These are phyloP conservation scores for Salix arbutifolia DNA, from an alignment of 345 rosid species.

Conservation along the genomic window DNA sequence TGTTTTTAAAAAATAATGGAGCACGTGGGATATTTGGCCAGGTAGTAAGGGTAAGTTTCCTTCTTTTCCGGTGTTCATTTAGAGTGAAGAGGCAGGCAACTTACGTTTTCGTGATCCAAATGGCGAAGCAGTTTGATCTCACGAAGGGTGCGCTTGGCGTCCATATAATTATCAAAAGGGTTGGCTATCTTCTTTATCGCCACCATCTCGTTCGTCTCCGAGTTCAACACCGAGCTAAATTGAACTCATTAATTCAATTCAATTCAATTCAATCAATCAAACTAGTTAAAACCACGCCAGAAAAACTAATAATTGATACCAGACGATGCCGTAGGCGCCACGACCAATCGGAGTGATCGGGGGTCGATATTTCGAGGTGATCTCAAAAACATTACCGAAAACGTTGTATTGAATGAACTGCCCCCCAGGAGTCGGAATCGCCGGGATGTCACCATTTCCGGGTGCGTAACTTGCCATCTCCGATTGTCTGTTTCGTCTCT, in stretches of 20 bases:
- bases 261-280: background rate
- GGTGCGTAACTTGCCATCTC: slow-evolving; percentile 33
- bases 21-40: no score
- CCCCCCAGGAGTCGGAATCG: slow-evolving; percentile 64
- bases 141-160: slow-evolving; percentile 95
- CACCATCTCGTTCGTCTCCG: slow-evolving; percentile 90
- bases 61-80: no score
- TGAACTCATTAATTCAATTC: background rate
- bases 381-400: slow-evolving; percentile 75
- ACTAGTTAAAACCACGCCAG: background rate
- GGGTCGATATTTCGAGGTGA: slow-evolving; percentile 80
- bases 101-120: slow-evolving; percentile 93
- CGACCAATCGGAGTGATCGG: slow-evolving; percentile 96
- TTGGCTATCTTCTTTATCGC: slow-evolving; percentile 95
- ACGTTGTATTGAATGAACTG: slow-evolving; percentile 63
- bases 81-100: slow-evolving; percentile 3
- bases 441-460: slow-evolving; percentile 63
- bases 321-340: slow-evolving; percentile 96
- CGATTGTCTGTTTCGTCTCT: background rate
- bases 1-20: no score
- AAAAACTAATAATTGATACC: slow-evolving; percentile 38
- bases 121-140: slow-evolving; percentile 96
- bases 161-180: slow-evolving; percentile 94
- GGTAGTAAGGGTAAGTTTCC: no score
- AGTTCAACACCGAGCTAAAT: slow-evolving; percentile 76